Conservation (phyloP, 2,329 filamentous ascomycete species). For the Talaromyces sp. region DNA sequence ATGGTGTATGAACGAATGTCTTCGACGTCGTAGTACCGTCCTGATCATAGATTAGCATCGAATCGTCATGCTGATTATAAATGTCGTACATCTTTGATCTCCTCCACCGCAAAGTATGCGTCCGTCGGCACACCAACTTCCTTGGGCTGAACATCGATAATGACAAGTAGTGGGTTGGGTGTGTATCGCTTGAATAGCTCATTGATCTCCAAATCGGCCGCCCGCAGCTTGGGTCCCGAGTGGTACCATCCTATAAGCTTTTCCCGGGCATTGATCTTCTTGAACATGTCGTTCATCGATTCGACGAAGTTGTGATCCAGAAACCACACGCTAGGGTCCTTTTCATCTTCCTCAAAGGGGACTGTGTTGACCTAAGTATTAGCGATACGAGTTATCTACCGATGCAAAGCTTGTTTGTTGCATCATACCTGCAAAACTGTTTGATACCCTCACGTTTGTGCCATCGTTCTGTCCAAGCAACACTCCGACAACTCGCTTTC, state of each 20-base stretch:
- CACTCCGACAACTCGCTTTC: conserved; percentile 87
- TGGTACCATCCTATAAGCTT: conserved; percentile 99
- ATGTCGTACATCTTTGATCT: conserved; percentile 91
- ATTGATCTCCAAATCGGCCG: conserved; percentile 97
- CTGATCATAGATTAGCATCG: conserved; percentile 45
- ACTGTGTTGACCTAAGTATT: conserved; percentile 54
- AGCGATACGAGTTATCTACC: background rate
- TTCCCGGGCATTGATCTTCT: conserved; percentile 98
- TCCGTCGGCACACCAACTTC: conserved; percentile 96
- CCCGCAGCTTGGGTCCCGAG: conserved; percentile 91
- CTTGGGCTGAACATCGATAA: conserved; percentile 97
- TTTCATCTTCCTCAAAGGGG: conserved; percentile 97
- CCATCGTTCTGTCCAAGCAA: conserved; percentile 93
- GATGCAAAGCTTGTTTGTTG: background rate
- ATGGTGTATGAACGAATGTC: conserved; percentile 97
- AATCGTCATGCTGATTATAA: background rate
- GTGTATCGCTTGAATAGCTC: conserved; percentile 99
- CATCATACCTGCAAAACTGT: conserved; percentile 84
- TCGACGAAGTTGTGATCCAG: conserved; percentile 99
- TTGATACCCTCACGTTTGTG: conserved; percentile 92
- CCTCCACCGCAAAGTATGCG: conserved; percentile 97
- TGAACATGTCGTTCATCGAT: conserved; percentile 99
- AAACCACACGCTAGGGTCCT: conserved; percentile 98
- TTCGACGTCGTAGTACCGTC: conserved; percentile 95
- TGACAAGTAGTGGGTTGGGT: conserved; percentile 90